Conservation (phyloP, 2,329 filamentous ascomycete species). For the Trichoderma sp. region DNA sequence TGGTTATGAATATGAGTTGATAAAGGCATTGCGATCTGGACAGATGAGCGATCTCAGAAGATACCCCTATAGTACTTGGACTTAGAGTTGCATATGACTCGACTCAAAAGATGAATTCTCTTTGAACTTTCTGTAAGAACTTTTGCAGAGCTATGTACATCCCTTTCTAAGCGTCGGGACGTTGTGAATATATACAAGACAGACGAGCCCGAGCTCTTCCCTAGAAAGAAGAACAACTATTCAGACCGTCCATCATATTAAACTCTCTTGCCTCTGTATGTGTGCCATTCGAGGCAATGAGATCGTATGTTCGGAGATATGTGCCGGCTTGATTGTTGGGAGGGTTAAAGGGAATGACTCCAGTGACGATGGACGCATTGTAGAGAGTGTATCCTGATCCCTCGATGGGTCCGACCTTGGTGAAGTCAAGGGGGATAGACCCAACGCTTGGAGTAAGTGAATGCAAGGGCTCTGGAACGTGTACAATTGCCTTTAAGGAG, state of each 20-base stretch:
- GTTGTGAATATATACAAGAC: background rate
- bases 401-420: background rate
- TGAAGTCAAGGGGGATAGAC: conserved; percentile 18
- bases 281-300: conserved; percentile 28
- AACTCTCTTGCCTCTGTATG: conserved; percentile 18
- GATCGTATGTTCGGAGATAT: conserved; percentile 28
- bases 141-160: background rate
- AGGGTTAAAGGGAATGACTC: background rate
- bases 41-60: too few species aligned
- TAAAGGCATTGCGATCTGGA: too few species aligned
- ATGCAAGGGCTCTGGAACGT: conserved; percentile 3
- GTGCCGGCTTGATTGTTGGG: background rate
- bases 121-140: too few species aligned
- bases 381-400: conserved; percentile 27
- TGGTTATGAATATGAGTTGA: too few species aligned
- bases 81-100: too few species aligned
- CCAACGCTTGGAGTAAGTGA: conserved; percentile 19
- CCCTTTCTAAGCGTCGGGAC: background rate
- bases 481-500: background rate
- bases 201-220: too few species aligned
- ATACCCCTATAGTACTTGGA: too few species aligned
- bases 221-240: background rate
- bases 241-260: conserved; percentile 25
- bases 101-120: too few species aligned
- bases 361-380: conserved; percentile 17